Evolutionary conservation across 2,329 filamentous ascomycete species (phyloP), one percentile per base, ranked within the genome.

Genomic region (Stagonosporopsis tanaceti): DNA sequence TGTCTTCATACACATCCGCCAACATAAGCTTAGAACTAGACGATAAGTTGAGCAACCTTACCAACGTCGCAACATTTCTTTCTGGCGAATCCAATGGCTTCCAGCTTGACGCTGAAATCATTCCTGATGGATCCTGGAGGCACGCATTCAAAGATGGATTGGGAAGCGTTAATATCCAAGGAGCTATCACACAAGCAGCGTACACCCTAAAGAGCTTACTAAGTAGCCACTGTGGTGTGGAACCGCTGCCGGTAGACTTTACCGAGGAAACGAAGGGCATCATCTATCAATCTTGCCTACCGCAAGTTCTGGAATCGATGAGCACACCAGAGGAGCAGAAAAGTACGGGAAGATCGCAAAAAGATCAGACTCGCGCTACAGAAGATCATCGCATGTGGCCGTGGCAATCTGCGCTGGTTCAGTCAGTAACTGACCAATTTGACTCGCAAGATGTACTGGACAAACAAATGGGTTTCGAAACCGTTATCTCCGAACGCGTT

Each of bases 171-270:
- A 64, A 64, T 20, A 46, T 64, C 6, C 52, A 62, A 20, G 62
- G 60, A n/a, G 62, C 62, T 3, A 48, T 59, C n/a, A 60, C 62
- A 11, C 62, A 64, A 39, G 62, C 62, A 8, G 62, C 60, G 6
- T 64, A 64, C 28, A 64, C 62, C 7, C 47, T 60, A 5, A 64
- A 64, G 27, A 64, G 62, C 35, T 45, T 64, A 24, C 41, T 64
- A 2, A 64, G 62, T 39, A 62, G 59, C 17, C 59, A 64, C 30
- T 64, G 62, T 51, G 62, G 62, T 42, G 60, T 62, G 12, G 62
- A 64, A 22, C 62, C 62, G 20, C 39, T 64, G 25, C 54, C 62
- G 8, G 62, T 64, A 22, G 62, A 64, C 34, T 64, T 64, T 12
- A 60, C 60, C 5, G 62, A 64, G 44, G 62, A 64, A 30, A 61